Evolutionary conservation across 1,284 basidiomycete genomes (phyloP), one percentile per base, ranked within the genome.

Genomic region (Cryptococcus sp.): DNA sequence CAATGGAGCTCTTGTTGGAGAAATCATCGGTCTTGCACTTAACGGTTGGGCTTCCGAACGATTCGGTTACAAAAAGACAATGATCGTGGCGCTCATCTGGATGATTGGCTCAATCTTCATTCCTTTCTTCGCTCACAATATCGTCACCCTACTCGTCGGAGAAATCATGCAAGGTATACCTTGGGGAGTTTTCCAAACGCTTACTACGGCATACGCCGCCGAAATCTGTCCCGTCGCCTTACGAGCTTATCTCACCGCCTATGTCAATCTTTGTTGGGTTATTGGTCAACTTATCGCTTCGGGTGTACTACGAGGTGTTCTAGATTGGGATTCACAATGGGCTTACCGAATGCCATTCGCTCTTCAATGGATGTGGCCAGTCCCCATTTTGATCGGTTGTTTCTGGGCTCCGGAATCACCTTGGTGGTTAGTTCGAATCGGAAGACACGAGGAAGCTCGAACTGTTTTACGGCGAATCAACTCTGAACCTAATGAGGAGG

Each of bases 171-270:
- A 55, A 44, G 52, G 43, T 38, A n/a, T 59, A 15, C 75, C 74
- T 23, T 79, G 77, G 76, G 77, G 76, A 64, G 67, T 73, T 41
- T 76, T 74, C 68, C 76, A 80, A 61, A 78, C 78, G 0, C 66
- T 80, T 35, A 61, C 56, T 44, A 58, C 73, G 32, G 73, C 78
- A 1, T 73, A 71, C 55, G 71, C 71, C 11, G 64, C 70, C 30
- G 72, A 74, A 56, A 71, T 74, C 47, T 63, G 62, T 50, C 72
- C 71, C 3, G 57, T 70, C 47, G 63, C 66, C 10, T 63, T 74
- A n/a, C 67, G 71, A 54, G 65, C 65, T 4, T 73, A 71, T 64
- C 63, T 74, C 23, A 72, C 71, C 3, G 64, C 61, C 50, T 71
- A 60, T 50, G 67, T 70, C 52, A 71, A 67, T 57, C 64, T 64